Conservation (phyloP, 306 rosid genomes). For the Alnus glutinosa region DNA sequence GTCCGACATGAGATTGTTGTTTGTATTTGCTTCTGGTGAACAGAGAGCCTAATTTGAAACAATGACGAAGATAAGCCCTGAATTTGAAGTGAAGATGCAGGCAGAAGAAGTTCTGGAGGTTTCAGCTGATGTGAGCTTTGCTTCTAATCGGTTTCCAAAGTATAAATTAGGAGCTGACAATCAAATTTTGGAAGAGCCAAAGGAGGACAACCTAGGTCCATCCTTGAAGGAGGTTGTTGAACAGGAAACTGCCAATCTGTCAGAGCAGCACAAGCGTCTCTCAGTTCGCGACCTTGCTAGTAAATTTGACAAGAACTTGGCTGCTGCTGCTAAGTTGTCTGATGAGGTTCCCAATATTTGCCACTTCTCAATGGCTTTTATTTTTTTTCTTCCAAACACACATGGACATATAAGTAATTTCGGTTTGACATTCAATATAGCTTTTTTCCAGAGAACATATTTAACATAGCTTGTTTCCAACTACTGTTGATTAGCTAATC, state of each 20-base stretch:
- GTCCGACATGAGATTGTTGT: conserved; percentile 1
- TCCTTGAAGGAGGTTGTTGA: conserved; percentile 76
- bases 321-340: conserved; percentile 90
- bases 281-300: conserved; percentile 97
- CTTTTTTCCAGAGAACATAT: background rate
- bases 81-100: conserved; percentile 54
- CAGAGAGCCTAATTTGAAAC: conserved; percentile 40
- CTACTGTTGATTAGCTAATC: background rate
- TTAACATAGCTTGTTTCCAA: background rate
- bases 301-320: conserved; percentile 93
- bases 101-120: conserved; percentile 64
- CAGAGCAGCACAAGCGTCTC: conserved; percentile 89
- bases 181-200: conserved; percentile 77
- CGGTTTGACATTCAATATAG: background rate
- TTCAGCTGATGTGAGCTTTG: conserved; percentile 93
- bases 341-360: conserved; percentile 62
- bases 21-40: conserved; percentile 26
- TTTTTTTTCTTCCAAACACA: conserved; percentile 15
- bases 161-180: conserved; percentile 77
- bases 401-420: background rate
- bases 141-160: conserved; percentile 67
- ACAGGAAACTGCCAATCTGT: conserved; percentile 67
- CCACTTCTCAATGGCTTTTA: conserved; percentile 16
- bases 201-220: conserved; percentile 67
- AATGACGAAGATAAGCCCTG: conserved; percentile 93